phyloP scores from a whole-genome alignment of 768 basidiomycete species.

The Mycena kentingensis region DNA sequence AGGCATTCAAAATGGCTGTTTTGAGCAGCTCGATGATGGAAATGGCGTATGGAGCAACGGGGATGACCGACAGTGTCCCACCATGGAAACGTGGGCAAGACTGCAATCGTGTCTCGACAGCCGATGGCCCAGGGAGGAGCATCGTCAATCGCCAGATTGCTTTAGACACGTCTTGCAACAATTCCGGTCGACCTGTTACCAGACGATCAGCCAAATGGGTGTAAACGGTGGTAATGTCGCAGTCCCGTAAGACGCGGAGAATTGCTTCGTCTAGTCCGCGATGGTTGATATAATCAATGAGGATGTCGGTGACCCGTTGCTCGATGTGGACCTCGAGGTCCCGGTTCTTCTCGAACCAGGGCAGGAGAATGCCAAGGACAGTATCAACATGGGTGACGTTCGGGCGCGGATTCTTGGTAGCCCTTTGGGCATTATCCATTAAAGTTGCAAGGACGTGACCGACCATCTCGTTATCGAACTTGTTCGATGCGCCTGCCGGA shows the following conservation, averaged over 20 bases:
- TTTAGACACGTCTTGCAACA: constrained; percentile 5
- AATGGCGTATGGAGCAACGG: constrained; percentile 7
- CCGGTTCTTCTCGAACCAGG: constrained; percentile 11
- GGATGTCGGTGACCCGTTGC: constrained; percentile 10
- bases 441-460: constrained; percentile 8
- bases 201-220: constrained; percentile 11
- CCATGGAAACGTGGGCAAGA: constrained; percentile 11
- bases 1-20: constrained; percentile 13
- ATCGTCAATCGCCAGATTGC: constrained; percentile 18
- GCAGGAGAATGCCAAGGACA: constrained; percentile 17
- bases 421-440: constrained; percentile 11
- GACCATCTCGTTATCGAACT: constrained; percentile 6
- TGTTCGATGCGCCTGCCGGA: not conserved
- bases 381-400: constrained; percentile 15
- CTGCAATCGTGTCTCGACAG: constrained; percentile 1
- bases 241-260: constrained; percentile 16
- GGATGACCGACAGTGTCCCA: constrained; percentile 7
- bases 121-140: constrained; percentile 15
- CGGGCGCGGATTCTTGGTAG: not conserved
- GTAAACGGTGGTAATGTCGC: constrained; percentile 16
- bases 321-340: not conserved
- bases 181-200: constrained; percentile 11
- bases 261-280: constrained; percentile 12
- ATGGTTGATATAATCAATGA: constrained; percentile 18
- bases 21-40: constrained; percentile 18